Base-by-base conservation (phyloP, 345 rosid species). In the Firmiana major region DNA sequence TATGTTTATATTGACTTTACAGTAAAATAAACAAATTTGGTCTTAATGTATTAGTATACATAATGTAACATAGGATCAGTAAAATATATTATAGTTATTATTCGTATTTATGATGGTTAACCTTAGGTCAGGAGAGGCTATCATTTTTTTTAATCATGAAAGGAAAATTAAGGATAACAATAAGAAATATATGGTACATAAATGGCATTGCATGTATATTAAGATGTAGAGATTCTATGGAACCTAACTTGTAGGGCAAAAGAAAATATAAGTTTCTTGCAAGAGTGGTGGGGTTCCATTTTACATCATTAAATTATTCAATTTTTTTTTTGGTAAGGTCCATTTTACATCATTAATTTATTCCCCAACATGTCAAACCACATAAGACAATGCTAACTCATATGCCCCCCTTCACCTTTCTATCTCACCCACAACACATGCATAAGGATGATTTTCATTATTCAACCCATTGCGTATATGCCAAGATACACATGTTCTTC, bases 291-390 rank as follows among this genome's bases (percentile, higher is more conserved):
- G 88, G 87, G 77, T 67, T 78, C 75, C 75, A 73, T 66, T 77
- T 81, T 34, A 75, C 77, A 82, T 85, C 60, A 77, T 80, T 78
- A 78, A 83, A 83, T 83, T 31, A 31, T 31, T 31, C 34, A n/a
- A n/a, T n/a, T n/a, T n/a, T n/a, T 22, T 9, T 63, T 13, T 60
- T 57, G 34, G 84, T 89, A 80, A 80, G 87, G 89, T 78, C 90
- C 92, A 73, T 66, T 77, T 81, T 34, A 75, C 77, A 82, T 85
- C 60, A 77, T 80, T 78, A 78, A 83, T 84, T 83, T 31, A 31
- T 31, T 31, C 34, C 90, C 87, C 88, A 87, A 87, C 90, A 83
- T 63, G 45, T 75, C 80, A 82, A 70, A 79, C 58, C 63, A 62
- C 55, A 71, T 12, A 80, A 79, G 83, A 83, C 83, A 79, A 79